These are phyloP conservation scores for Astrothelium subdiscretum DNA, from an alignment of 495 filamentous ascomycete species.

Conservation along the genomic window DNA sequence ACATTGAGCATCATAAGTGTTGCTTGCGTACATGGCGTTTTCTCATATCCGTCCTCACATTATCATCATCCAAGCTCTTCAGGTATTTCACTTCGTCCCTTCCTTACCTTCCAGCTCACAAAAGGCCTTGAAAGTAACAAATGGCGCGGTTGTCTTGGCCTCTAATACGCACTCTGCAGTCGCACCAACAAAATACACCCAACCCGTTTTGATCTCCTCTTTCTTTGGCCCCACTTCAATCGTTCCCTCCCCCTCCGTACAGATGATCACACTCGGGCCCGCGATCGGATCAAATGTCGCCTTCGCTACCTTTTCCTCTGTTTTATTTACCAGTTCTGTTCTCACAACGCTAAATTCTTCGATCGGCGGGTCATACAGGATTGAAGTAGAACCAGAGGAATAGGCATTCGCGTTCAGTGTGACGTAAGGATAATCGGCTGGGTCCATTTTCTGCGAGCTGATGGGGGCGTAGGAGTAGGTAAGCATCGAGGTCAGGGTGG, in stretches of 20 bases:
- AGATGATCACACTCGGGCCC: constrained; percentile 87
- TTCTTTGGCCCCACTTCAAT: constrained; percentile 70
- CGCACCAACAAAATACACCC: constrained; percentile 88
- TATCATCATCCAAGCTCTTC: no score
- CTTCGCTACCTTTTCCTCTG: constrained; percentile 41
- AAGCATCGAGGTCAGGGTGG: constrained; percentile 80
- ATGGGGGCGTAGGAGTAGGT: constrained; percentile 93
- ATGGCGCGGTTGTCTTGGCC: constrained; percentile 49
- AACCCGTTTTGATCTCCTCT: constrained; percentile 63
- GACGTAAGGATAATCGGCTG: constrained; percentile 70
- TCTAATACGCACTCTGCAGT: constrained; percentile 76
- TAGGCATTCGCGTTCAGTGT: constrained; percentile 70
- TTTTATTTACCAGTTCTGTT: constrained; percentile 55
- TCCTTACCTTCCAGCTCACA: constrained; percentile 64
- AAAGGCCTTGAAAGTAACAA: constrained; percentile 91
- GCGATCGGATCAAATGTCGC: constrained; percentile 76
- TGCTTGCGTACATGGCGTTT: neutral
- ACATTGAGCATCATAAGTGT: neutral
- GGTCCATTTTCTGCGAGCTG: constrained; percentile 82
- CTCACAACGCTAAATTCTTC: constrained; percentile 91
- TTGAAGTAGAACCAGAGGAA: constrained; percentile 52
- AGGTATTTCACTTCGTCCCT: constrained; percentile 6
- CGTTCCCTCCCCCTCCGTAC: constrained; percentile 66
- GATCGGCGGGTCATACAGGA: constrained; percentile 89
- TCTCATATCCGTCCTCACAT: neutral